A percentile compares a stretch with the other conserved stretches of the same genome.
These are phyloP conservation scores for Hippophae tibetana DNA, from an alignment of 306 rosid species.

Conservation along the genomic window DNA sequence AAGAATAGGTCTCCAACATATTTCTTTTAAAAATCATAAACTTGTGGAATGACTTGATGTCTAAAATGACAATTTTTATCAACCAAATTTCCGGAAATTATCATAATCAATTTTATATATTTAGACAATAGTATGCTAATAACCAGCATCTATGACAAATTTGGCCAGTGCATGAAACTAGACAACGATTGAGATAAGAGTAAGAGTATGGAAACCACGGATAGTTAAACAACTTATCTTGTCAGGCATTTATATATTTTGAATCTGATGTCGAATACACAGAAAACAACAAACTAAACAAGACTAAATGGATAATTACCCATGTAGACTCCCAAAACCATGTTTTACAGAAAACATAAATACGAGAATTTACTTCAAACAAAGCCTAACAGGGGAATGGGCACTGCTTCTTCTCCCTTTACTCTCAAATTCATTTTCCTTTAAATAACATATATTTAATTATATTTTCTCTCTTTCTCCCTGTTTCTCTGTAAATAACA, in stretches of 20 bases:
- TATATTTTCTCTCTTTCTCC: slow-evolving; percentile 31
- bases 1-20: too few species aligned
- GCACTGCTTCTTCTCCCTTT: slow-evolving; percentile 64
- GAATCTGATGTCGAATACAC: slow-evolving; percentile 41
- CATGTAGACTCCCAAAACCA: slow-evolving; percentile 32
- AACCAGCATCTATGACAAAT: too few species aligned
- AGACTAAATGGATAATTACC: slow-evolving; percentile 22
- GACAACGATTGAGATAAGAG: too few species aligned
- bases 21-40: too few species aligned
- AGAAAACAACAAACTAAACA: slow-evolving; percentile 24
- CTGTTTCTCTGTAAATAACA: slow-evolving; percentile 43
- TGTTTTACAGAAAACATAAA: slow-evolving; percentile 34
- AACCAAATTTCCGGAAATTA: too few species aligned
- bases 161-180: too few species aligned
- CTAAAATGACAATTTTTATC: too few species aligned
- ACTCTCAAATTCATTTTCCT: slow-evolving; percentile 65
- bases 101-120: too few species aligned
- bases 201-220: too few species aligned
- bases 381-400: slow-evolving; percentile 57
- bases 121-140: too few species aligned
- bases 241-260: slow-evolving; percentile 40
- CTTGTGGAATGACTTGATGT: too few species aligned
- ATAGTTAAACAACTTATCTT: too few species aligned
- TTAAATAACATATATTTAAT: slow-evolving; percentile 12
- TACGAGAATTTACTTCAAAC: slow-evolving; percentile 19